Evolutionary conservation across 73 alveolate genomes (phyloP).

Genomic region (Tetrahymena elliotti): DNA sequence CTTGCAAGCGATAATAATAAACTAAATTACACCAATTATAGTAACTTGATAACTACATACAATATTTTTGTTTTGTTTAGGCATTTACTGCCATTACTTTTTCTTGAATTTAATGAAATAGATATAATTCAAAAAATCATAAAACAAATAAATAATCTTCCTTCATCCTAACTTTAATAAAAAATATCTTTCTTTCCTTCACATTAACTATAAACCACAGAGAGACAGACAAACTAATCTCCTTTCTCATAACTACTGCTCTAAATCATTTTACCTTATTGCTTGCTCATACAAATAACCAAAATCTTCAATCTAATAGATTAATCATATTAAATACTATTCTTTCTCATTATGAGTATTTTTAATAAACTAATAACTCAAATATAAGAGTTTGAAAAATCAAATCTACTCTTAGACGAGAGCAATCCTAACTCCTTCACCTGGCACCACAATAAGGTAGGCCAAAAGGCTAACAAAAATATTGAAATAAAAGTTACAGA

Average conservation of each 20-base stretch:
- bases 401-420: neutral
- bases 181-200: neutral
- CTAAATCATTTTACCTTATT: neutral
- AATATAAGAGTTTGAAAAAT: neutral
- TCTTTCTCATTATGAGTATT: neutral
- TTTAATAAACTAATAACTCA: neutral
- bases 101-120: neutral
- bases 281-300: neutral
- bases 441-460: neutral
- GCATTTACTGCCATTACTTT: neutral
- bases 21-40: neutral
- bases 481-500: neutral
- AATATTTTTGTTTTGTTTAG: neutral
- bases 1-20: neutral
- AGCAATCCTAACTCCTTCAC: neutral
- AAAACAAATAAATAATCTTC: neutral
- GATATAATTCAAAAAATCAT: neutral
- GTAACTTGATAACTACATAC: neutral
- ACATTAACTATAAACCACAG: neutral
- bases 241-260: neutral
- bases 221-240: neutral
- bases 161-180: neutral
- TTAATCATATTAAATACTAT: neutral
- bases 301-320: neutral
- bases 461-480: neutral